Conservation (phyloP, 148 eudicot genomes). For the Cornus controversa region DNA sequence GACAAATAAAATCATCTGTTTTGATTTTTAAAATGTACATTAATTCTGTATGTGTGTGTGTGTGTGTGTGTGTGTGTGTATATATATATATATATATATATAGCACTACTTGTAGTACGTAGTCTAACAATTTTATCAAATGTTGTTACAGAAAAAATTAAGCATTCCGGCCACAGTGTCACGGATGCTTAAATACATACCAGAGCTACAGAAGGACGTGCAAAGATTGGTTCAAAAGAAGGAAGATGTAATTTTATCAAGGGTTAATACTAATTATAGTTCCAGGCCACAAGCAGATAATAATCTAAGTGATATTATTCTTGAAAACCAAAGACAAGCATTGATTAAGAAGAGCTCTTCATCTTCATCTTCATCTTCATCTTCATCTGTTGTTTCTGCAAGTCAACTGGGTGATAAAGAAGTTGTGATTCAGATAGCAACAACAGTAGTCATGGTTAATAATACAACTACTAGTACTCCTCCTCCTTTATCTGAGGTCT, state of each 20-base stretch:
- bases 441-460: too few relatives aligned
- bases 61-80: too few relatives aligned
- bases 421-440: conserved; percentile 34
- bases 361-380: background rate
- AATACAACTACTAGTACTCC: conserved; percentile 4
- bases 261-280: background rate
- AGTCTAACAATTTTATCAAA: too few relatives aligned
- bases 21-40: too few relatives aligned
- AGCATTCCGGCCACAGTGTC: conserved; percentile 60
- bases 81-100: too few relatives aligned
- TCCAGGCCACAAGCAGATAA: too few relatives aligned
- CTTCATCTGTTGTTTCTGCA: conserved; percentile 12
- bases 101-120: too few relatives aligned
- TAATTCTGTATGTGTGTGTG: too few relatives aligned
- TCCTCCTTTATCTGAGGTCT: conserved; percentile 28
- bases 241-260: conserved; percentile 32
- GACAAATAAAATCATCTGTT: too few relatives aligned
- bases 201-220: conserved; percentile 22
- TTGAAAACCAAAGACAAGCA: background rate
- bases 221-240: conserved; percentile 34
- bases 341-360: background rate
- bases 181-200: conserved; percentile 58
- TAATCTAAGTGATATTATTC: too few relatives aligned
- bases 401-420: conserved; percentile 15
- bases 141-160: conserved; percentile 47